Evolutionary conservation across 2,329 filamentous ascomycete genomes (phyloP), one percentile per base, ranked within the genome.

Genomic region (Epichloe brachyelytri): DNA sequence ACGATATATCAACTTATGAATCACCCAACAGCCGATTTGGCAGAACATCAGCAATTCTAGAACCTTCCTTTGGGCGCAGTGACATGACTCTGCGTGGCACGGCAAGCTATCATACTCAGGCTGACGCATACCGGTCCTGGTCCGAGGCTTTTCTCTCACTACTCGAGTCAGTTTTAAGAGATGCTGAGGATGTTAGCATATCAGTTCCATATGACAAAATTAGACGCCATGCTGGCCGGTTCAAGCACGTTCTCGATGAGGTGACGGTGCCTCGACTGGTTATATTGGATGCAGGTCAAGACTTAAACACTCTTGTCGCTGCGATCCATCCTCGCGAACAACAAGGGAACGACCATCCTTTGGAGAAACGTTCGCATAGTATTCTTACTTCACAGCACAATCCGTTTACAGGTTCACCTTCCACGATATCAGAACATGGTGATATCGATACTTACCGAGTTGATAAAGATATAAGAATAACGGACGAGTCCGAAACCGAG

Each of bases 151-250:
- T 84, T 50, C 71, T 77, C 39, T 66, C 69, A 3, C 63, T 83
- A 50, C 60, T 83, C 8, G 80, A 83, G 55, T 69, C 70, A 0
- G 65, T 78, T 3, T 61, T 83, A 17, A 68, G 78, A 10, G 81
- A 83, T 55, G 78, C 73, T 0, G 80, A 84, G 60, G 79, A 82
- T 55, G 71, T 78, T 66, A 70, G 72, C 1, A 70, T 84, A 3
- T 71, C 74, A 22, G 65, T 83, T n/a, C 73, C 73, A 4, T 84
- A 83, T 56, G 68, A 72, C 22, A 63, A 69, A 4, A 73, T 84
- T 3, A 69, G 80, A 46, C 62, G 64, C 12, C 74, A 79, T n/a
- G 75, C 78, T 51, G 60, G 67, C 38, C 69, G 75, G 11, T 68
- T 80, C 26, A 63, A 68, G 11, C 68, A 73, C 50, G 51, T 73